Percentiles rank a stretch among this genome's conserved stretches.
phyloP scores from a whole-genome alignment of 305 asterid genomes.

The Fraxinus dipetala region DNA sequence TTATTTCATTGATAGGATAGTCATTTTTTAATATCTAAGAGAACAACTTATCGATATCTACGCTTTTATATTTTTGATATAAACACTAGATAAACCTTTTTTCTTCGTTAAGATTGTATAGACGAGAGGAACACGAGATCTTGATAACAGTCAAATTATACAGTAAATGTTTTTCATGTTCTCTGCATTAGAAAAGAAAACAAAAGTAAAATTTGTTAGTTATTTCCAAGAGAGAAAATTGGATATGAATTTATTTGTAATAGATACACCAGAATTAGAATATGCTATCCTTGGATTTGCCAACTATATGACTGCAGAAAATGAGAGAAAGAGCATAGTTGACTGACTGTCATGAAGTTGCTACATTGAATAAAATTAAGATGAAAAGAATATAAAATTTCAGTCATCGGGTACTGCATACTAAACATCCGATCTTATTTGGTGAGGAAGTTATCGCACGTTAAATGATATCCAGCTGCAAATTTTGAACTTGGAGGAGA shows the following conservation, averaged over 20 bases:
- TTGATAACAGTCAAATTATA: too few relatives aligned
- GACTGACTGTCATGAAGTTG: not conserved
- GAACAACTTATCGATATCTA: not conserved
- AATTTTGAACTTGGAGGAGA: too few relatives aligned
- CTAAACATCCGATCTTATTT: too few relatives aligned
- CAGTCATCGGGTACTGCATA: too few relatives aligned
- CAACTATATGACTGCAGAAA: not conserved
- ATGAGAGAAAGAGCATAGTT: not conserved
- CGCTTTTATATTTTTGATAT: too few relatives aligned
- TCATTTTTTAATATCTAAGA: not conserved
- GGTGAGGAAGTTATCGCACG: not conserved
- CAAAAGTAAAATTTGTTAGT: not conserved
- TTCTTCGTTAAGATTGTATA: not conserved
- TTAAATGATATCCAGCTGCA: too few relatives aligned
- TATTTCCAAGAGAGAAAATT: not conserved
- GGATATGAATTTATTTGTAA: not conserved
- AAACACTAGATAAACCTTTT: not conserved
- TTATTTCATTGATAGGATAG: not conserved
- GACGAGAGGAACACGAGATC: not conserved
- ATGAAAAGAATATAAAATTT: too few relatives aligned
- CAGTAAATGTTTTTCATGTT: too few relatives aligned
- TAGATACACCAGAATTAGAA: not conserved
- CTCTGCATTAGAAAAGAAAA: not conserved
- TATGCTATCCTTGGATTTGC: not conserved
- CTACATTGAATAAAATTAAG: too few relatives aligned